phyloP scores from a whole-genome alignment of 805 yeast genomes.

The Pichia gijzeniarum region DNA sequence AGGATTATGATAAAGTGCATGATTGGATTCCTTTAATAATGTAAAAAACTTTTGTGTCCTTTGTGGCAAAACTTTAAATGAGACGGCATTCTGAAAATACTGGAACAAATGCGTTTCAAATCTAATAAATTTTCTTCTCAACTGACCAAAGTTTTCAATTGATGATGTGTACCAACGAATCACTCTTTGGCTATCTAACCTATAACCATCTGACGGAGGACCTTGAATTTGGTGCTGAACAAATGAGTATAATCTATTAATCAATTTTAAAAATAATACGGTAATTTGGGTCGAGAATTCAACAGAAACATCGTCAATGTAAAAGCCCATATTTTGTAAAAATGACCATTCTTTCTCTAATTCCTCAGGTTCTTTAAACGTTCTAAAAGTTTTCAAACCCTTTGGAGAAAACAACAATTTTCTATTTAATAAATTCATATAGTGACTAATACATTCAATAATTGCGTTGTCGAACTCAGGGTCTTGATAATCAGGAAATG shows the following conservation, averaged over 20 bases:
- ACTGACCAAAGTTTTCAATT: constrained; percentile 63
- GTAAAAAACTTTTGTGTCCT: constrained; percentile 47
- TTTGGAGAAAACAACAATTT: constrained; percentile 71
- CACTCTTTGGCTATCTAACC: constrained; percentile 34
- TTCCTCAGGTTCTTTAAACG: constrained; percentile 88
- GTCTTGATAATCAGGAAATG: constrained; percentile 57
- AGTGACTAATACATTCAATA: constrained; percentile 65
- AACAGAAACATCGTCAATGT: constrained; percentile 72
- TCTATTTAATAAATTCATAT: constrained; percentile 62
- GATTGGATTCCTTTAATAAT: constrained; percentile 56
- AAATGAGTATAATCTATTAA: constrained; percentile 62
- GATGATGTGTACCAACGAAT: constrained; percentile 63
- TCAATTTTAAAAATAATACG: constrained; percentile 53
- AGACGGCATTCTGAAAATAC: constrained; percentile 68
- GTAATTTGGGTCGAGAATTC: constrained; percentile 45
- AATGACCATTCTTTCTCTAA: constrained; percentile 77
- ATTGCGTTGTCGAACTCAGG: constrained; percentile 57
- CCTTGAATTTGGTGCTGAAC: constrained; percentile 65
- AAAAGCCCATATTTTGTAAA: constrained; percentile 68
- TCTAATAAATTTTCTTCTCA: constrained; percentile 77
- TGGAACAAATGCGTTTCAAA: constrained; percentile 62
- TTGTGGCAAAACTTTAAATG: constrained; percentile 48
- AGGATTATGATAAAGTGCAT: constrained; percentile 65
- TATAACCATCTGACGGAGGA: constrained; percentile 39
- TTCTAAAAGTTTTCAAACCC: constrained; percentile 52